These are phyloP conservation scores for Porcisia hertigi DNA, from an alignment of 208 protist genomes.

Conservation along the genomic window DNA sequence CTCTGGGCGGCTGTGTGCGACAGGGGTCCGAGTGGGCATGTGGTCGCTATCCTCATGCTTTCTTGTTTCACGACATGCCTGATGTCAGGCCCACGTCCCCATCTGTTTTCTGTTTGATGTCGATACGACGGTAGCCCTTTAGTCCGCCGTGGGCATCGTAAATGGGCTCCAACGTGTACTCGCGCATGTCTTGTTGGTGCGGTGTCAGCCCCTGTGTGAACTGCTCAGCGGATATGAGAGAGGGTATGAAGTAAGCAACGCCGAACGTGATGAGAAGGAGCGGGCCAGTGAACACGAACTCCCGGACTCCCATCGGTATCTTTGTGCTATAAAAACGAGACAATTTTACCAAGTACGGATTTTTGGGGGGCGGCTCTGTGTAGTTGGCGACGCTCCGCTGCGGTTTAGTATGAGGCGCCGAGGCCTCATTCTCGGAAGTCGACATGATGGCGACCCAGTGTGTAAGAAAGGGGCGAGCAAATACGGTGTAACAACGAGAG, in stretches of 20 bases:
- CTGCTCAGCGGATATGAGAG: conserved; percentile 66
- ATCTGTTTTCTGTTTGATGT: conserved; percentile 14
- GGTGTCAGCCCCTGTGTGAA: conserved; percentile 70
- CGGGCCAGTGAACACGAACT: conserved; percentile 82
- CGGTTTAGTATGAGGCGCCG: conserved; percentile 3
- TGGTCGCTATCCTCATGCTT: neutral
- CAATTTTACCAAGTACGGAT: conserved; percentile 63
- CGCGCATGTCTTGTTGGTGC: conserved; percentile 69
- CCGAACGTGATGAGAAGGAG: conserved; percentile 60
- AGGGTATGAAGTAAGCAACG: conserved; percentile 73
- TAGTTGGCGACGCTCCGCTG: conserved; percentile 70
- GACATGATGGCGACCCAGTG: conserved; percentile 4
- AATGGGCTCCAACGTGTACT: conserved; percentile 82
- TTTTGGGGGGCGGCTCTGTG: conserved; percentile 69
- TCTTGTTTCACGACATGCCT: neutral
- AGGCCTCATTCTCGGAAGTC: neutral
- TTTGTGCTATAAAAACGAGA: conserved; percentile 76
- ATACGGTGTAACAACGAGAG: neutral
- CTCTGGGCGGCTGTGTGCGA: neutral
- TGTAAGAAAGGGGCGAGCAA: neutral
- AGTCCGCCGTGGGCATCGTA: conserved; percentile 69
- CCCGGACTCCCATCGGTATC: conserved; percentile 81
- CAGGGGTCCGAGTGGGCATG: neutral
- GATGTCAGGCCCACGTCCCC: neutral
- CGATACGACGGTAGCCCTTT: conserved; percentile 79